Conservation (phyloP, 163 green algal genomes). For the Scenedesmus sp. region DNA sequence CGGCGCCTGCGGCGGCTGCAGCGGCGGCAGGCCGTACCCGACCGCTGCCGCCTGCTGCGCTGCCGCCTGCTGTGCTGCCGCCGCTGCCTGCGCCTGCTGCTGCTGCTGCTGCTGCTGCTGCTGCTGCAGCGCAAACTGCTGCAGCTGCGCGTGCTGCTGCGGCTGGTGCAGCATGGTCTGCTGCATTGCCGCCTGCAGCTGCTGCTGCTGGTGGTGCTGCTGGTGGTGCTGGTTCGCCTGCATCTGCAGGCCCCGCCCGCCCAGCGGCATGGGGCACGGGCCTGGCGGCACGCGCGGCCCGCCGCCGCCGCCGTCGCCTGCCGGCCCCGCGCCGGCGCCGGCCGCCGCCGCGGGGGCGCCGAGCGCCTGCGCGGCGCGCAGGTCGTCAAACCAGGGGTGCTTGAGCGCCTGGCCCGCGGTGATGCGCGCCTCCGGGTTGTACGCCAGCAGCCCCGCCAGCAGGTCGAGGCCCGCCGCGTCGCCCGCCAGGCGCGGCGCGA, state of each 20-base stretch:
- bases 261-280: neutral
- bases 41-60: neutral
- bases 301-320: neutral
- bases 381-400: slow-evolving; percentile 67
- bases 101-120: slow-evolving; percentile 9
- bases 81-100: neutral
- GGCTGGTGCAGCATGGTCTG: neutral
- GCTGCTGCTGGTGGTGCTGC: slow-evolving; percentile 10
- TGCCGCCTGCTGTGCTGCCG: neutral
- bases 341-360: neutral
- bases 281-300: neutral
- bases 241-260: neutral
- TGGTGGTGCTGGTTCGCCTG: neutral
- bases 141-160: slow-evolving; percentile 21
- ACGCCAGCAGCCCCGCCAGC: slow-evolving; percentile 61
- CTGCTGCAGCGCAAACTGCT: neutral
- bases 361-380: neutral
- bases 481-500: slow-evolving; percentile 50
- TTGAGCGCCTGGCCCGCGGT: slow-evolving; percentile 61
- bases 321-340: neutral
- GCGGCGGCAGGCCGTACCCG: neutral
- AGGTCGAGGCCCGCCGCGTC: slow-evolving; percentile 60
- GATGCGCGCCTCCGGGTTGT: slow-evolving; percentile 60
- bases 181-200: neutral
- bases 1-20: neutral